Base-by-base conservation (phyloP, 2,329 filamentous ascomycete genomes). In the Orbilia oligospora region DNA sequence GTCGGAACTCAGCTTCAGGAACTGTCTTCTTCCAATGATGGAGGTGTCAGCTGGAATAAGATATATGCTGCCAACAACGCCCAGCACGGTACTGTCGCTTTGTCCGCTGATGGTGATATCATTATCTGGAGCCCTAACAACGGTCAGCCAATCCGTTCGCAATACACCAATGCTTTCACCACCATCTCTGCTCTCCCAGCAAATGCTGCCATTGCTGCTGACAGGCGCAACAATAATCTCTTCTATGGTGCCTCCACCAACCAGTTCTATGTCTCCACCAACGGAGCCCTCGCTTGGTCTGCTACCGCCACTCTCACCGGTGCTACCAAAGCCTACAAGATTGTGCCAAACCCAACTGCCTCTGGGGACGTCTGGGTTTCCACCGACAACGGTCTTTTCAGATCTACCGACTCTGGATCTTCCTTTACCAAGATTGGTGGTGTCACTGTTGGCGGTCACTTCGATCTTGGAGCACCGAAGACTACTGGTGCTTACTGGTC, bases 281-380 rank as follows among this genome's bases (percentile, higher is more conserved):
- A 89, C 81, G 84, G 83, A 0, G 88, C 85, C 0, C 80, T 84
- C 0, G 86, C 86, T 6, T 90, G 90, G 80, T 80, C 84, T 3
- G 82, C 84, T 6, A 84, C 84, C 0, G 83, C 84, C n/a, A 85
- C 84, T 2, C 72, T 80, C 22, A 65, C 66, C 9, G 85, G 83
- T 1, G 72, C 66, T 6, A 71, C 66, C 5, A 48, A 55, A n/a
- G 82, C 84, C 18, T 84, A 91, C 71, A 89, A 89, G 46, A 86
- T 92, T 9, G 88, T 87, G 16, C 86, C 86, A 0, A 86, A 90
- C 79, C 89, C 90, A 0, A 86, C 87, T 5, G 85, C 86, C 10
- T 88, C 89, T 0, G 90, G 91, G 12, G 88, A 90, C 58, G 86
- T 92, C 58, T 89, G 87, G 83, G 88, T 88, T 0, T 88, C 88